Conservation (phyloP, 1,139 yeast species). For the Yamadazyma conglobata region DNA sequence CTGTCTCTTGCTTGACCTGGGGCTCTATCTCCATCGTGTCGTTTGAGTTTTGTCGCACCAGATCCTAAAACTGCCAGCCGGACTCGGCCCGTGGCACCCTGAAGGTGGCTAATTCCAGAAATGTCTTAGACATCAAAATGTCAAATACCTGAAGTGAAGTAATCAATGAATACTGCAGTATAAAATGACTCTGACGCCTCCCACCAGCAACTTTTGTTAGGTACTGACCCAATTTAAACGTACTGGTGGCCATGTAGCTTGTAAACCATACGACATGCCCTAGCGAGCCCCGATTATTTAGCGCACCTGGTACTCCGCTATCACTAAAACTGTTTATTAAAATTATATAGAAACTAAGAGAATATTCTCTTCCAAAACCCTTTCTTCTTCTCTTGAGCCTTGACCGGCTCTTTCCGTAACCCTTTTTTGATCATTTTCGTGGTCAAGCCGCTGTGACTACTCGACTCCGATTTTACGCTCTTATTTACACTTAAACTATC, state of each 20-base stretch:
- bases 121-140: constrained; percentile 1
- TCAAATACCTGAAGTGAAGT: not conserved
- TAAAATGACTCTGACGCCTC: too few species aligned
- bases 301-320: too few species aligned
- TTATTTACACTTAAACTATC: constrained; percentile 7
- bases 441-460: constrained; percentile 12
- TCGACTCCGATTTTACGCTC: constrained; percentile 5
- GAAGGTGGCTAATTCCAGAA: not conserved
- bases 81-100: not conserved
- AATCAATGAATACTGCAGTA: too few species aligned
- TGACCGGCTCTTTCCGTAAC: constrained; percentile 11
- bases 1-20: constrained; percentile 11
- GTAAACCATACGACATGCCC: too few species aligned
- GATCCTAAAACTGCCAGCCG: not conserved
- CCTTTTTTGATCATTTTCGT: constrained; percentile 14
- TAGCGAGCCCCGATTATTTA: too few species aligned
- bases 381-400: constrained; percentile 12
- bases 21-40: constrained; percentile 12
- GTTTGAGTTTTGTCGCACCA: too few species aligned
- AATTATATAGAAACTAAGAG: too few species aligned
- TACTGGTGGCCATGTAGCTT: constrained; percentile 1
- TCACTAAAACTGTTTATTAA: too few species aligned
- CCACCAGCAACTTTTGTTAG: constrained; percentile 2
- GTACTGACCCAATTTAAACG: too few species aligned
- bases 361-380: constrained; percentile 16